A percentile compares a stretch with the other conserved stretches of the same genome.
phyloP scores from a whole-genome alignment of 1,284 basidiomycete species.

The Cutaneotrichosporon mucoides region DNA sequence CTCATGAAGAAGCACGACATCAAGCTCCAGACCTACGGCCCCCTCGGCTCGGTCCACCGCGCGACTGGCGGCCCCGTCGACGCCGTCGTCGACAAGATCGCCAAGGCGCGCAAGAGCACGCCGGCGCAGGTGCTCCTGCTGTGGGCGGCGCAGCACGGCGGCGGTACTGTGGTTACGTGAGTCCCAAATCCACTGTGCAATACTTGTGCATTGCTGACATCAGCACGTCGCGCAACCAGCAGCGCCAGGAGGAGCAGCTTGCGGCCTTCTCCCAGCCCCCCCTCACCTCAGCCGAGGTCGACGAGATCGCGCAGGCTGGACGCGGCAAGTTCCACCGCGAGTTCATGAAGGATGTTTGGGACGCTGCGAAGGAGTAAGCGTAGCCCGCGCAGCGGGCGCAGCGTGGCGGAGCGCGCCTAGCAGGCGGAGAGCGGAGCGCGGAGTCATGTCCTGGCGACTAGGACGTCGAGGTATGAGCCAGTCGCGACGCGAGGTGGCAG shows the following conservation, averaged over 20 bases:
- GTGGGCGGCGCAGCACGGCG: conserved; percentile 41
- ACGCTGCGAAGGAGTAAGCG: conserved; percentile 1
- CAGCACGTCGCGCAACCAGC: conserved; percentile 61
- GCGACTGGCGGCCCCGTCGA: conserved; percentile 60
- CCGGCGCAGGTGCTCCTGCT: conserved; percentile 42
- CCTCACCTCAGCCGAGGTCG: background rate
- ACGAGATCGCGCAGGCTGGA: background rate
- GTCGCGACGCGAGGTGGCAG: too few species aligned
- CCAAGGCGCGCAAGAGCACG: conserved; percentile 38
- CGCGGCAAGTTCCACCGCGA: conserved; percentile 32
- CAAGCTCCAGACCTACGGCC: conserved; percentile 62
- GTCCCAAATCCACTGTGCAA: conserved; percentile 10
- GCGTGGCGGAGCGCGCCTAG: too few species aligned
- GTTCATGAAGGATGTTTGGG: conserved; percentile 21
- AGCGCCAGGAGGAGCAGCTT: conserved; percentile 64
- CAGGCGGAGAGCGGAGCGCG: too few species aligned
- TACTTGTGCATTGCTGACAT: too few species aligned
- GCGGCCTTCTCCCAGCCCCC: conserved; percentile 24
- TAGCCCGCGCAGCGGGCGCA: background rate
- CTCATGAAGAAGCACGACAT: conserved; percentile 62
- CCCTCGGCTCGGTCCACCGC: conserved; percentile 46
- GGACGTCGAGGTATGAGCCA: too few species aligned
- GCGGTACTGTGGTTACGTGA: conserved; percentile 60
- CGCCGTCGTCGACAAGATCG: conserved; percentile 54
- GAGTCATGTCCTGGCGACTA: too few species aligned